These are phyloP conservation scores for Glomus cerebriforme DNA, from an alignment of 192 early-diverging fungal genomes.

Conservation along the genomic window DNA sequence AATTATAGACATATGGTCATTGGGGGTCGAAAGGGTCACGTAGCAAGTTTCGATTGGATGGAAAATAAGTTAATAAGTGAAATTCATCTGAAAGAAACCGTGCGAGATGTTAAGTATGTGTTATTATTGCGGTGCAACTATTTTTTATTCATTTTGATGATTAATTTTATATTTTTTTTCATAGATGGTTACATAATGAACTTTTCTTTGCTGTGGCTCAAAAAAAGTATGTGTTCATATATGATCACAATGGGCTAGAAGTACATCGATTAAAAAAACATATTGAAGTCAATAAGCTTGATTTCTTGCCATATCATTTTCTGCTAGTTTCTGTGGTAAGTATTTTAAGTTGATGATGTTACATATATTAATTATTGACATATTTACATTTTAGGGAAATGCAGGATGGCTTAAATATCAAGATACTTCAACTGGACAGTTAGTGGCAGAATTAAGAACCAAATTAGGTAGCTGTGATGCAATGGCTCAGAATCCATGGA, in stretches of 20 bases:
- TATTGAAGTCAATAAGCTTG: conserved; percentile 78
- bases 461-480: conserved; percentile 75
- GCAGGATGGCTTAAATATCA: conserved; percentile 87
- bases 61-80: conserved; percentile 75
- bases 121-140: not conserved
- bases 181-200: conserved; percentile 93
- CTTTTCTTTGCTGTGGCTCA: conserved; percentile 93
- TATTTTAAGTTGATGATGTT: not conserved
- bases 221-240: conserved; percentile 93
- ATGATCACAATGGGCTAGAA: conserved; percentile 88
- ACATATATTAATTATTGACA: not conserved
- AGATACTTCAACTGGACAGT: conserved; percentile 87
- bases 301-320: conserved; percentile 93
- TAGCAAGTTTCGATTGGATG: conserved; percentile 93
- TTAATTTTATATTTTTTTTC: not conserved
- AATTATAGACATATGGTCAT: conserved; percentile 59
- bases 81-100: conserved; percentile 84
- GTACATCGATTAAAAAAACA: conserved; percentile 86
- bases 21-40: conserved; percentile 81
- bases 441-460: conserved; percentile 78
- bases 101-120: conserved; percentile 80
- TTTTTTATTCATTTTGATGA: not conserved
- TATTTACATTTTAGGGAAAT: conserved; percentile 57
- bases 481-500: conserved; percentile 91
- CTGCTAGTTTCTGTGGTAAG: conserved; percentile 76